Evolutionary conservation across 768 basidiomycete genomes (phyloP).

Genomic region (Boletus reticulatus): DNA sequence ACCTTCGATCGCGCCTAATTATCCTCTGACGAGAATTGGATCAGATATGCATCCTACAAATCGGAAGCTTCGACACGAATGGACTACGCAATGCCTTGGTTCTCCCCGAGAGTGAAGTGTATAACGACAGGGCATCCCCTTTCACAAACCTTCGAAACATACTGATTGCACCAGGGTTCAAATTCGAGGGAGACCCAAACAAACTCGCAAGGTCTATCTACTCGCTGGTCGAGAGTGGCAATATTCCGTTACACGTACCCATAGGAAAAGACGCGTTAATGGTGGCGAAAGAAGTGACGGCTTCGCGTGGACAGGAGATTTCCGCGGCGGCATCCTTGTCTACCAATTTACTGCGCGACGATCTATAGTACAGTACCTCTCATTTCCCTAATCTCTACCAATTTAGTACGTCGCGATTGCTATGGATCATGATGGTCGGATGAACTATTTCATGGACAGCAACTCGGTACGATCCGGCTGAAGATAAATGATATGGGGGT

Average conservation of each 20-base stretch:
- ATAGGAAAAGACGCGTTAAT: slow-evolving; percentile 14
- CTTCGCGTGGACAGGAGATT: background rate
- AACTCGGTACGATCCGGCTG: too few species aligned
- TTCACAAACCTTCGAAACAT: background rate
- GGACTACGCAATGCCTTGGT: background rate
- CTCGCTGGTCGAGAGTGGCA: background rate
- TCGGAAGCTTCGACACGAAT: slow-evolving; percentile 15
- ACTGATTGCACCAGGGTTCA: background rate
- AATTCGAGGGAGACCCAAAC: slow-evolving; percentile 7
- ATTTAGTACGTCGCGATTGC: too few species aligned
- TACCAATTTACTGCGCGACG: slow-evolving; percentile 4
- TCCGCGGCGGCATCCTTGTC: slow-evolving; percentile 8
- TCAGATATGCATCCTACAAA: slow-evolving; percentile 21
- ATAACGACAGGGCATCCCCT: background rate
- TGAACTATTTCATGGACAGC: too few species aligned
- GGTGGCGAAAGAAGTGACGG: background rate
- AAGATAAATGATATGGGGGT: too few species aligned
- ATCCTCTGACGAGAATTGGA: background rate
- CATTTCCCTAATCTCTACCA: too few species aligned
- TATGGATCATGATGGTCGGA: too few species aligned
- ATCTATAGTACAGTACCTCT: background rate
- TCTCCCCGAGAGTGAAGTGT: slow-evolving; percentile 8
- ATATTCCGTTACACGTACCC: slow-evolving; percentile 12
- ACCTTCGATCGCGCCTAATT: background rate
- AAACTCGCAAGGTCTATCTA: slow-evolving; percentile 11